A percentile compares a stretch with the other conserved stretches of the same genome.
Evolutionary conservation across 139 green algal genomes (phyloP).

Genomic region (Volvox africanus): DNA sequence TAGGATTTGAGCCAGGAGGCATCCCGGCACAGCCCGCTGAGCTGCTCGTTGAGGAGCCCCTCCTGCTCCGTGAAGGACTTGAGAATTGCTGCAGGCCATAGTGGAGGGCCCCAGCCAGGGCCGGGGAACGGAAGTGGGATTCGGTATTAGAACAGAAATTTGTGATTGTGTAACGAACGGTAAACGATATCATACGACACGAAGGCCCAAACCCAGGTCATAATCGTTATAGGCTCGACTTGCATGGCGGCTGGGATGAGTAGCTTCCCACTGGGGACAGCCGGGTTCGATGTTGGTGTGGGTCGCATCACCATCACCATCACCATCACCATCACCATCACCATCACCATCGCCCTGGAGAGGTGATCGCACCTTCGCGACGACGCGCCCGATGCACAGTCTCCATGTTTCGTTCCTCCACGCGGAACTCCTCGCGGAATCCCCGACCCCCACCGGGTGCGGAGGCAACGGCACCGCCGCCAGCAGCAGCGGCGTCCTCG

Average conservation of each 20-base stretch:
- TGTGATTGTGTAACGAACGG: too few relatives aligned
- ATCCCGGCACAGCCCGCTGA: conserved; percentile 67
- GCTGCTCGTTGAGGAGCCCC: conserved; percentile 61
- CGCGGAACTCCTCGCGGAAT: conserved; percentile 41
- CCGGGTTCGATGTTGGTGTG: too few relatives aligned
- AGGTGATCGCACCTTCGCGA: conserved; percentile 46
- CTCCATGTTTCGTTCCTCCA: conserved; percentile 56
- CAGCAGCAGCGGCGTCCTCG: background rate
- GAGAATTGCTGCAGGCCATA: conserved; percentile 15
- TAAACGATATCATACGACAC: too few relatives aligned
- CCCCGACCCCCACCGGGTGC: background rate
- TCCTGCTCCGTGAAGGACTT: conserved; percentile 56
- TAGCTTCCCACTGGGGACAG: too few relatives aligned
- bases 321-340: too few relatives aligned
- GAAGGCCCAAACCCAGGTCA: too few relatives aligned
- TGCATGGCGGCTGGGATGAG: too few relatives aligned
- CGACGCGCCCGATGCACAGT: conserved; percentile 58
- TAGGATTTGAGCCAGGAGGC: conserved; percentile 71
- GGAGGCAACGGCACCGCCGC: background rate
- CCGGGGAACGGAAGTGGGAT: too few relatives aligned
- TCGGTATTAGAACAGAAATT: too few relatives aligned
- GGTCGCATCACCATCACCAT: too few relatives aligned
- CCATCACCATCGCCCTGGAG: too few relatives aligned
- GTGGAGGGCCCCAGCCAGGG: background rate
- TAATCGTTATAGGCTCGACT: too few relatives aligned